phyloP scores from a whole-genome alignment of 352 stramenopile species.

The Paralagenidium karlingii region DNA sequence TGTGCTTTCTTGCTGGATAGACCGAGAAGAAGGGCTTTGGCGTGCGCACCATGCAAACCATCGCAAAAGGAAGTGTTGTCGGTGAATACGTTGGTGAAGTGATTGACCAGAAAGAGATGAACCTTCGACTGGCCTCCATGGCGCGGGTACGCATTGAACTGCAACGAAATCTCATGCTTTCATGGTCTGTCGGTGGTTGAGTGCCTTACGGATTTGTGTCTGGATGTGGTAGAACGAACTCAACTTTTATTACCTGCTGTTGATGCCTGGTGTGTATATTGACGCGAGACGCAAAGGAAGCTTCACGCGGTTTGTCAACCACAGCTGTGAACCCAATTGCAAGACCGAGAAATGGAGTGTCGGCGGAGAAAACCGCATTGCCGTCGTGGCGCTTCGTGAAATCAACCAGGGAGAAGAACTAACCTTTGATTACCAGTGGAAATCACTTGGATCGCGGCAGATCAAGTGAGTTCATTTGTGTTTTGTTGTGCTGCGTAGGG shows the following conservation, averaged over 20 bases:
- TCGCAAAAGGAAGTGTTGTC: slow-evolving; percentile 54
- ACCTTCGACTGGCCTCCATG: slow-evolving; percentile 33
- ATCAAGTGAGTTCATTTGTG: slow-evolving; percentile 44
- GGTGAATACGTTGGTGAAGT: slow-evolving; percentile 90
- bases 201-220: background rate
- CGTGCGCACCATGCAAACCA: slow-evolving; percentile 46
- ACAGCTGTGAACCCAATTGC: slow-evolving; percentile 92
- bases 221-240: slow-evolving; percentile 36
- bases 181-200: background rate
- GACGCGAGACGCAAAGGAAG: slow-evolving; percentile 84
- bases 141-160: slow-evolving; percentile 20
- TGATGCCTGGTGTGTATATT: slow-evolving; percentile 80
- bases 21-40: slow-evolving; percentile 80
- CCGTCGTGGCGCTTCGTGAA: slow-evolving; percentile 86
- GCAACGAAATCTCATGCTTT: background rate
- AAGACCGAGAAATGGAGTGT: slow-evolving; percentile 93
- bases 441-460: slow-evolving; percentile 61
- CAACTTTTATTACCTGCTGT: slow-evolving; percentile 80
- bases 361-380: slow-evolving; percentile 86
- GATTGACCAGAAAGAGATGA: slow-evolving; percentile 80
- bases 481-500: background rate
- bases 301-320: slow-evolving; percentile 95
- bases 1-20: slow-evolving; percentile 3
- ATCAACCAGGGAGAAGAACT: slow-evolving; percentile 86
- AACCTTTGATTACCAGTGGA: slow-evolving; percentile 96